Percentiles rank a stretch among this genome's conserved stretches.
phyloP scores from a whole-genome alignment of 2,329 filamentous ascomycete genomes.

The Diplodia scrobiculata region DNA sequence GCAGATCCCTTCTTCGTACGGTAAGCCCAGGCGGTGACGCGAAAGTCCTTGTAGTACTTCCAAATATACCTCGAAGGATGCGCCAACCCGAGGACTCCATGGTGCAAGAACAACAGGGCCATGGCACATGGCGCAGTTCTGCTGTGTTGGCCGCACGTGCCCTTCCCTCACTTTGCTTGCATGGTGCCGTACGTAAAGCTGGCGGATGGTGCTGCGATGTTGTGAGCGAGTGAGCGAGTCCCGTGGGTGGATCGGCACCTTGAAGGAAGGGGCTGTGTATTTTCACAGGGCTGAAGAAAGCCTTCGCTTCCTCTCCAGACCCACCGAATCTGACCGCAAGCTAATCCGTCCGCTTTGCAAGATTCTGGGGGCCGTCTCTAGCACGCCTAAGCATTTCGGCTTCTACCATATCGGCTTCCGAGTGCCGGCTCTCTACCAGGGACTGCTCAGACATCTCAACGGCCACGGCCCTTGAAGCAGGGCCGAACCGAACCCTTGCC shows the following conservation, averaged over 20 bases:
- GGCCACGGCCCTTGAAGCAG: not conserved
- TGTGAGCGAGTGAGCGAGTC: not conserved
- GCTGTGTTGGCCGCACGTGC: slow-evolving; percentile 10
- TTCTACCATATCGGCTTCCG: not conserved
- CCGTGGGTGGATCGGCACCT: slow-evolving; percentile 11
- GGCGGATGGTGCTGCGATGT: not conserved
- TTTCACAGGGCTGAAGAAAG: slow-evolving; percentile 19
- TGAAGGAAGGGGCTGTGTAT: slow-evolving; percentile 25
- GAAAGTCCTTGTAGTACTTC: not conserved
- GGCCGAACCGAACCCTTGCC: not conserved
- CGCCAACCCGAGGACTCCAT: slow-evolving; percentile 2
- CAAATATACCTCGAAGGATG: slow-evolving; percentile 21
- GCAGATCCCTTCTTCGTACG: not conserved
- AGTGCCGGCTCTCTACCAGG: not conserved
- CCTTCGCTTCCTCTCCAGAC: slow-evolving; percentile 9
- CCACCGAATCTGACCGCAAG: not conserved
- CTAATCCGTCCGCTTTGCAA: not conserved
- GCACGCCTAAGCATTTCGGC: not conserved
- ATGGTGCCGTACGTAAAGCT: slow-evolving; percentile 8
- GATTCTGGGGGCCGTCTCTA: not conserved
- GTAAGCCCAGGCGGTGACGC: slow-evolving; percentile 3
- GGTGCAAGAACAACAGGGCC: slow-evolving; percentile 1
- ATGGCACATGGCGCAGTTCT: slow-evolving; percentile 20
- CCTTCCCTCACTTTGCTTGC: not conserved
- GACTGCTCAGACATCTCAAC: not conserved